These are phyloP conservation scores for Hippophae tibetana DNA, from an alignment of 306 rosid species.

Conservation along the genomic window DNA sequence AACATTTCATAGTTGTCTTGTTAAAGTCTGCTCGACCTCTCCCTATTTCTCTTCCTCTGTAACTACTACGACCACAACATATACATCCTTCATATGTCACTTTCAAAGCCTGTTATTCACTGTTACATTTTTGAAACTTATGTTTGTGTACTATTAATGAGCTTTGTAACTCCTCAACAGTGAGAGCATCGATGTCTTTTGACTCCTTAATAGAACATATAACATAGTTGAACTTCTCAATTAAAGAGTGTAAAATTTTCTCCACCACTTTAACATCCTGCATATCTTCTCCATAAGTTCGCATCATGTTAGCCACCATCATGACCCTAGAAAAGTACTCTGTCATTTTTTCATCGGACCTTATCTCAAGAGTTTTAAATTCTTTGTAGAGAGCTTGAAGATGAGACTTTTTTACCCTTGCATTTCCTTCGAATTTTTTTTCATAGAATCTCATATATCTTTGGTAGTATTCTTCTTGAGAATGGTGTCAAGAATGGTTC, in stretches of 20 bases:
- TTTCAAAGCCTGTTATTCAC: background rate
- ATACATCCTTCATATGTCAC: background rate
- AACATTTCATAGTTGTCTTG: background rate
- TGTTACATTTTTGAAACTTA: background rate
- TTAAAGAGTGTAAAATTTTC: background rate
- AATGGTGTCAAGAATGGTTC: background rate
- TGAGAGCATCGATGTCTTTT: background rate
- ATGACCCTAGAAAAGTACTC: too few species aligned
- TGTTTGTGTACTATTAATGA: background rate
- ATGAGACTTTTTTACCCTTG: too few species aligned
- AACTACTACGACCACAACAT: background rate
- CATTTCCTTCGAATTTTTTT: too few species aligned
- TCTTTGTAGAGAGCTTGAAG: too few species aligned
- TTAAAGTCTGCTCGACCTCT: background rate
- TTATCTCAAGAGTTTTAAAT: too few species aligned
- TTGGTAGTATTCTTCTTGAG: background rate
- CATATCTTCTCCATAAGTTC: too few species aligned
- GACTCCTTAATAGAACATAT: background rate
- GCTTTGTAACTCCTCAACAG: background rate
- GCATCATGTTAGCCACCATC: too few species aligned
- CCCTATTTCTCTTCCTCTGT: background rate
- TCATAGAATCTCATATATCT: background rate
- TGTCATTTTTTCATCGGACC: too few species aligned
- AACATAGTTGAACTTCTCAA: background rate
- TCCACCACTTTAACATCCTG: background rate